Evolutionary conservation across 306 rosid species (phyloP).

Genomic region (Castanopsis chinensis): DNA sequence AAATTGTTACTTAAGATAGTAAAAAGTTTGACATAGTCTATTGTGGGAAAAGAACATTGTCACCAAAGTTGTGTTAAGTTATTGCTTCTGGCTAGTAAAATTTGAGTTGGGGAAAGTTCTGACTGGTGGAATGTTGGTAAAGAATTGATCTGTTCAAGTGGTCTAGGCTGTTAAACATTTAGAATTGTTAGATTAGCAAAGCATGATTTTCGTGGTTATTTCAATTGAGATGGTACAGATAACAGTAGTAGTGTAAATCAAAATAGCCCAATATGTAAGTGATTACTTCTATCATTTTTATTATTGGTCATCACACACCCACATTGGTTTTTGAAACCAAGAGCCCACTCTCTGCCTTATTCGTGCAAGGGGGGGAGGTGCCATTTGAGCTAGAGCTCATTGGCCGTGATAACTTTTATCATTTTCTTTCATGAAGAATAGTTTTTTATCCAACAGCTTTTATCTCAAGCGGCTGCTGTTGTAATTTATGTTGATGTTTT

Average conservation of each 20-base stretch:
- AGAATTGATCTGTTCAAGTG: neutral
- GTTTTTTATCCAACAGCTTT: neutral
- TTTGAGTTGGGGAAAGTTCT: neutral
- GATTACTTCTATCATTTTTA: too few species aligned
- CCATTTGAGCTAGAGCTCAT: too few species aligned
- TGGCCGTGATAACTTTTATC: neutral
- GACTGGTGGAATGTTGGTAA: neutral
- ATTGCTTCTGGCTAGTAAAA: neutral
- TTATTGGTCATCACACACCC: too few species aligned
- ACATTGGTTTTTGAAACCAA: too few species aligned
- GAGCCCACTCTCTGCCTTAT: too few species aligned
- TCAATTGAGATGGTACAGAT: neutral
- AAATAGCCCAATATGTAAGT: neutral
- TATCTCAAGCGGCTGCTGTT: neutral
- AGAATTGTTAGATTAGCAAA: neutral
- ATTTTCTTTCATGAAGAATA: neutral
- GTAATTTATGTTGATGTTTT: constrained; percentile 2
- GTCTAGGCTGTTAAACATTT: neutral
- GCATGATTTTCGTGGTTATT: neutral
- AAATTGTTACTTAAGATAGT: neutral
- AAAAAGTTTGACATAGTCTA: neutral
- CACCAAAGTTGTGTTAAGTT: neutral
- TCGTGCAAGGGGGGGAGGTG: too few species aligned
- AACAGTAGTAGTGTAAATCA: neutral
- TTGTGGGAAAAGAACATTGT: neutral